phyloP scores from a whole-genome alignment of 2,329 filamentous ascomycete genomes.

The Aspergillus luchuensis region DNA sequence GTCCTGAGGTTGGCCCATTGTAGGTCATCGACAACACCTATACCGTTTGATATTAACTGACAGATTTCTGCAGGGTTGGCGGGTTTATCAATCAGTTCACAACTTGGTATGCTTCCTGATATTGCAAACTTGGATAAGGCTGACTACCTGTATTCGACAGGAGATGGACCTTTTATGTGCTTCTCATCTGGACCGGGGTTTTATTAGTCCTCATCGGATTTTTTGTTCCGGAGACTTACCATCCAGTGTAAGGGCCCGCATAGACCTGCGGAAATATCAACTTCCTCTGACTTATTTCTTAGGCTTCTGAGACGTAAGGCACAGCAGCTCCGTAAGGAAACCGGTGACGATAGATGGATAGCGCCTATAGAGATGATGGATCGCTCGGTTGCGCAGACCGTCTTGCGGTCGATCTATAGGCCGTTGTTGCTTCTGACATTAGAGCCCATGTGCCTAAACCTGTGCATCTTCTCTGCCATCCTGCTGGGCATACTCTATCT shows the following conservation, averaged over 20 bases:
- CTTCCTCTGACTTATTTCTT: background rate
- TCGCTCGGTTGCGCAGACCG: conserved; percentile 65
- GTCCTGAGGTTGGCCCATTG: conserved; percentile 60
- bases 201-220: conserved; percentile 66
- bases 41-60: conserved; percentile 14
- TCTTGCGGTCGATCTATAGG: conserved; percentile 60
- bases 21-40: conserved; percentile 23
- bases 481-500: conserved; percentile 86
- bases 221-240: conserved; percentile 86
- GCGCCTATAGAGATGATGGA: conserved; percentile 75
- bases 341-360: conserved; percentile 73
- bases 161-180: conserved; percentile 82
- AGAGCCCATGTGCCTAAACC: conserved; percentile 81
- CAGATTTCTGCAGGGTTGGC: conserved; percentile 53
- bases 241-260: conserved; percentile 48
- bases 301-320: conserved; percentile 72
- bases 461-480: conserved; percentile 81
- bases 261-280: background rate
- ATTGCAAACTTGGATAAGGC: conserved; percentile 3
- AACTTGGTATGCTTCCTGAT: conserved; percentile 53
- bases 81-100: conserved; percentile 80
- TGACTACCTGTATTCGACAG: conserved; percentile 23
- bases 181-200: conserved; percentile 77
- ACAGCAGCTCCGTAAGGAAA: conserved; percentile 67
- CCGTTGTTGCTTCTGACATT: conserved; percentile 77